These are phyloP conservation scores for Brassica incana DNA, from an alignment of 345 rosid genomes.

Conservation along the genomic window DNA sequence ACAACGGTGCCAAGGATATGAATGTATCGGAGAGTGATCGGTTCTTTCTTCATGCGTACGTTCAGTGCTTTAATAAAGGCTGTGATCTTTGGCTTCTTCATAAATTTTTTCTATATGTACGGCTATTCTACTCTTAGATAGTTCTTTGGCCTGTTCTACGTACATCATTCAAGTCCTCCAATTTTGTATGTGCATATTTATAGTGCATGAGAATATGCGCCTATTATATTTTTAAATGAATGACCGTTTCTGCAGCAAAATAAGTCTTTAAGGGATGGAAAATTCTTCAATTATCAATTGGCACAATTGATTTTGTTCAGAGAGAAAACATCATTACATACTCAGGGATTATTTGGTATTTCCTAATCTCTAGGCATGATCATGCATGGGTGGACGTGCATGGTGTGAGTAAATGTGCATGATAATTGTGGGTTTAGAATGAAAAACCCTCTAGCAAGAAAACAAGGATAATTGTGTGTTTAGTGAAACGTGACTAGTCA, in stretches of 20 bases:
- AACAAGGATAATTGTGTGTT: not conserved
- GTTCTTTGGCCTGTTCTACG: not conserved
- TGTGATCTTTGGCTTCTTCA: slow-evolving; percentile 29
- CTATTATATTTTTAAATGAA: not conserved
- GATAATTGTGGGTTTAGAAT: slow-evolving; percentile 27
- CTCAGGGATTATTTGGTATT: not conserved
- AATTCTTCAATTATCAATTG: not conserved
- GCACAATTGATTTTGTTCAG: not conserved
- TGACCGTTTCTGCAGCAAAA: slow-evolving; percentile 7
- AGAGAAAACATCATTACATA: not conserved
- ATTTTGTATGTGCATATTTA: not conserved
- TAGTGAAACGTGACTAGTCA: slow-evolving; percentile 29
- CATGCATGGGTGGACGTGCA: slow-evolving; percentile 12
- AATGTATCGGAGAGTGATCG: slow-evolving; percentile 19
- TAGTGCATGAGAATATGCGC: not conserved
- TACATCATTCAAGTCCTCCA: not conserved
- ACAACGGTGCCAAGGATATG: slow-evolving; percentile 35
- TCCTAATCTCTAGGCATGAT: slow-evolving; percentile 6
- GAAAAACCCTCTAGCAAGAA: not conserved
- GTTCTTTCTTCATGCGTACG: slow-evolving; percentile 28
- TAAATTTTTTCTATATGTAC: not conserved
- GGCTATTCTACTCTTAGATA: not conserved
- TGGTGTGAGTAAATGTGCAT: slow-evolving; percentile 27
- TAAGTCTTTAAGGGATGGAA: not conserved
- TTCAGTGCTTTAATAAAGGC: slow-evolving; percentile 26